Evolutionary conservation across 1,139 yeast genomes (phyloP), one percentile per base, ranked within the genome.

Genomic region (Suhomyces bolitotheri): DNA sequence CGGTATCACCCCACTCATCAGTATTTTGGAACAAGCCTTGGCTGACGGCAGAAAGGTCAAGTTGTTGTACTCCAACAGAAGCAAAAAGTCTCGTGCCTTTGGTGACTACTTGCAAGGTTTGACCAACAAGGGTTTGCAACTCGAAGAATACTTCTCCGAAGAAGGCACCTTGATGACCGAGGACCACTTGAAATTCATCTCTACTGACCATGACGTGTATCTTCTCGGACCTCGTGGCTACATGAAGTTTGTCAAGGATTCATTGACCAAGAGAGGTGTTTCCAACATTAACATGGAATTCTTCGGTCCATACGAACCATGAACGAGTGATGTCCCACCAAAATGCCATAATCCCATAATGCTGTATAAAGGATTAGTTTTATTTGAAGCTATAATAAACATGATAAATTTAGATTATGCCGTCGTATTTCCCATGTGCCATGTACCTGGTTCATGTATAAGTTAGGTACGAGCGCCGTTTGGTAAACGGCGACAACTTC

Each of bases 1-100:
- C 45, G 89, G 88, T 44, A 74, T 80, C 39, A 82, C 88, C 2
- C 88, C 89, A 27, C 45, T 78, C 37, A 51, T 79, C 31, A 62
- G 84, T 7, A 73, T 80, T 53, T 51, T 73, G 21, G 74, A 73
- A 45, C 49, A 60, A 11, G 69, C 69, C 4, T 50, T 63, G 33
- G 37, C 38, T 11, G 48, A 50, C 15, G 60, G 58, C 3, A 53
- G 58, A 41, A 48, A 47, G 10, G 69, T 64, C 8, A 53, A 40
- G 10, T 41, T 68, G 31, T 45, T 52, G 29, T 53, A 61, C 46
- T 65, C 71, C 9, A 66, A 64, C 41, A 51, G 46, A 39, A 41
- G 49, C 3, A 33, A 32, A 4, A 44, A 41, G 2, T 29, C 47
- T 20, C 50, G 66, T 31, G 62, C 73, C 13, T 68, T 67, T 41